phyloP scores from a whole-genome alignment of 768 basidiomycete genomes.

The Dentipellis fragilis region DNA sequence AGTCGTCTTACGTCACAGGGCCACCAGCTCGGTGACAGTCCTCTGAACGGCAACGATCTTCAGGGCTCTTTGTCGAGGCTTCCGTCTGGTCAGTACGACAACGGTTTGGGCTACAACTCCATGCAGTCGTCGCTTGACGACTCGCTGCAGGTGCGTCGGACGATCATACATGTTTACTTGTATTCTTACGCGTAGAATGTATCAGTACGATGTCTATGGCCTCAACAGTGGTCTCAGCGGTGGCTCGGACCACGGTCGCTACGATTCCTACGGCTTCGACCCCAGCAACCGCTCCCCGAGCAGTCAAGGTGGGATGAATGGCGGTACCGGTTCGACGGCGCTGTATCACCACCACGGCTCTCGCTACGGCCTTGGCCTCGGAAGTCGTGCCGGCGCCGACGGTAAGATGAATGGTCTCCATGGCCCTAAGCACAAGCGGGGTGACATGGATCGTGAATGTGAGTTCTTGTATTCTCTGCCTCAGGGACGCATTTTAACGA shows the following conservation, averaged over 20 bases:
- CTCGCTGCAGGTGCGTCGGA: constrained; percentile 33
- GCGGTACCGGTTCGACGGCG: constrained; percentile 57
- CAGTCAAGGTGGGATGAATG: constrained; percentile 17
- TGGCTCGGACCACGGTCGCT: constrained; percentile 41
- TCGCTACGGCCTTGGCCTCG: constrained; percentile 63
- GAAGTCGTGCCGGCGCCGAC: constrained; percentile 45
- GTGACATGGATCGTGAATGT: constrained; percentile 87
- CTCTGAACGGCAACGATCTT: constrained; percentile 41
- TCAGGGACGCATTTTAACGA: neutral
- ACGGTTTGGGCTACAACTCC: constrained; percentile 37
- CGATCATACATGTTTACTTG: neutral
- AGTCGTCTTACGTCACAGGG: constrained; percentile 40
- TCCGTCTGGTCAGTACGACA: constrained; percentile 47
- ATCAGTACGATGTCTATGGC: constrained; percentile 45
- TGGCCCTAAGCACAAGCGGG: constrained; percentile 90
- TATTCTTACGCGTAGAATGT: constrained; percentile 8
- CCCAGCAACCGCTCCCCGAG: constrained; percentile 15
- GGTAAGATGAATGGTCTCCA: constrained; percentile 84
- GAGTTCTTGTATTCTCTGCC: constrained; percentile 17
- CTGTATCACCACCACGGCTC: constrained; percentile 70
- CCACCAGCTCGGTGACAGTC: constrained; percentile 40
- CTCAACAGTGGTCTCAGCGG: constrained; percentile 16
- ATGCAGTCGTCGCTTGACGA: constrained; percentile 42
- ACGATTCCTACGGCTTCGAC: constrained; percentile 51
- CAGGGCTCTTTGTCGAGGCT: constrained; percentile 68